phyloP scores from a whole-genome alignment of 2,329 filamentous ascomycete species.

The Polychaeton citri region DNA sequence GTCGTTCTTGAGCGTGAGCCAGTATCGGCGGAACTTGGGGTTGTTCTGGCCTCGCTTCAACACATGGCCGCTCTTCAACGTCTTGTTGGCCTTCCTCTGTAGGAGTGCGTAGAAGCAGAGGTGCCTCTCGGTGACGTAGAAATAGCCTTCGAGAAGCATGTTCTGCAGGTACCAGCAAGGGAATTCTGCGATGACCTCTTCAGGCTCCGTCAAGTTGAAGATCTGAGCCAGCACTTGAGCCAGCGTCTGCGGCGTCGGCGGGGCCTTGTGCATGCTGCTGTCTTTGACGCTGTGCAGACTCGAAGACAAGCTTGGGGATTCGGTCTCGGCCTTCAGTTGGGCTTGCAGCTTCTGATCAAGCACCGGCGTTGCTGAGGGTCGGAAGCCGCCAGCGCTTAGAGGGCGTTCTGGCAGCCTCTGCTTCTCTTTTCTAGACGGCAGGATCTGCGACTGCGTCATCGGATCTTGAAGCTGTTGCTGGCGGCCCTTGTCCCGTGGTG shows the following conservation, averaged over 20 bases:
- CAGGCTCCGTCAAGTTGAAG: slow-evolving; percentile 67
- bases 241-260: not conserved
- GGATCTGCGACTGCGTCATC: slow-evolving; percentile 20
- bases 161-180: slow-evolving; percentile 88
- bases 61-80: slow-evolving; percentile 77
- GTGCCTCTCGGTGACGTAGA: slow-evolving; percentile 88
- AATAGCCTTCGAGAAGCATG: slow-evolving; percentile 81
- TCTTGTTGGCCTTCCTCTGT: slow-evolving; percentile 72
- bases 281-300: slow-evolving; percentile 10
- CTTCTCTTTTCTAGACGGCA: slow-evolving; percentile 11
- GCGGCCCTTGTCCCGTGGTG: slow-evolving; percentile 2
- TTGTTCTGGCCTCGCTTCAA: slow-evolving; percentile 81
- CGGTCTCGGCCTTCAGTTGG: slow-evolving; percentile 14
- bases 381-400: slow-evolving; percentile 11
- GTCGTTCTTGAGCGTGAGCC: slow-evolving; percentile 86
- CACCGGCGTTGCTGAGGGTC: slow-evolving; percentile 48
- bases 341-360: slow-evolving; percentile 54
- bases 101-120: slow-evolving; percentile 96
- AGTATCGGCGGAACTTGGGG: slow-evolving; percentile 77
- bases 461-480: slow-evolving; percentile 8
- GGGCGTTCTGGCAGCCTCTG: slow-evolving; percentile 6
- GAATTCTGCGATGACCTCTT: slow-evolving; percentile 84
- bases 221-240: slow-evolving; percentile 34
- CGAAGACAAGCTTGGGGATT: slow-evolving; percentile 10
- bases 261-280: slow-evolving; percentile 5